Base-by-base conservation (phyloP, 805 yeast genomes). In the Grigorovia transvaalensis region DNA sequence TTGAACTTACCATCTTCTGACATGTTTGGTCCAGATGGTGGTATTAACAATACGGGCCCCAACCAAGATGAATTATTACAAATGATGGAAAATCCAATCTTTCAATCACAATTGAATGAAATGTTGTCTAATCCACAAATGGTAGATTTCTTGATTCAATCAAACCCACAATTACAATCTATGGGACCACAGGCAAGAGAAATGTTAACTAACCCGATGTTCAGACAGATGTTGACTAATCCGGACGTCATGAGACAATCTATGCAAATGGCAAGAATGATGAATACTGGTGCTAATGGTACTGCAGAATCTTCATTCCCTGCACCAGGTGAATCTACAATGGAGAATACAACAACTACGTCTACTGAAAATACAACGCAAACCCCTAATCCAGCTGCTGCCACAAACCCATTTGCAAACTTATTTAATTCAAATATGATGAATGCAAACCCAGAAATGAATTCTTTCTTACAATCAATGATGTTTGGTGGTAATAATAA, bases 11-110 rank as follows among this genome's bases (percentile, higher is more conserved):
- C 99, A 5, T 77, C 86, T 2, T 88, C 88, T 1, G 79, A 83
- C 46, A 78, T 88, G 85, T 89, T 91, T 71, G 96, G 96, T 1
- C 90, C 96, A 29, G 97, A 90, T 67, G 96, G 95, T 44, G 98
- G 97, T 17, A 57, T 56, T 19, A 62, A 56, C 40, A 58, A 59
- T 50, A 46, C 59, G 33, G 82, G 82, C 45, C 90, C 95, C 12
- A 82, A 80, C 59, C 85, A 87, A 47, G 90, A 84, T 49, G 89
- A 86, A 55, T 65, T 91, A 69, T 72, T 80, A 40, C 73, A 76
- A 51, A 80, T 88, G 85, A 75, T 93, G 83, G 82, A 81, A 18
- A 79, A 80, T 58, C 99, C 98, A 44, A 74, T 79, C 70, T 78
- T 87, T 59, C 90, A 84, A 64, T 89, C 89, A 64, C 76, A 84